These are phyloP conservation scores for Pyrenochaeta sp. DNA, from an alignment of 2,329 filamentous ascomycete species.

Conservation along the genomic window DNA sequence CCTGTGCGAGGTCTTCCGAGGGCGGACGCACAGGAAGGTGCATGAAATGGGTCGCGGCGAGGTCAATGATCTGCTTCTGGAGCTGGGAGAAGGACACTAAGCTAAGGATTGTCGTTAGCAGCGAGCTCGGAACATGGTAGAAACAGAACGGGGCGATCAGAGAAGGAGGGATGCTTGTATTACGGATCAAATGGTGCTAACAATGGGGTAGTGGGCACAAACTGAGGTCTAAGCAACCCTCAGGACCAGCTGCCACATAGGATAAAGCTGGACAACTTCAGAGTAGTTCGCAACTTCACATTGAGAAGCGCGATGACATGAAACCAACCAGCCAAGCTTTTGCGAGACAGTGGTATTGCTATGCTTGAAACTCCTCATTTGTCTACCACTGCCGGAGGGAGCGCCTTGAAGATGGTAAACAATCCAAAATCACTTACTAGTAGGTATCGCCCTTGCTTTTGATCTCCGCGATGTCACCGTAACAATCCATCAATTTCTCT, in stretches of 20 bases:
- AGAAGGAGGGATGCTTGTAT: conserved; percentile 8
- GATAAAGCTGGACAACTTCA: conserved; percentile 21
- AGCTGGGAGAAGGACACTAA: conserved; percentile 62
- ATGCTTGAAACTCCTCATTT: conserved; percentile 1
- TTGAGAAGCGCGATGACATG: conserved; percentile 9
- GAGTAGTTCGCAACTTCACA: conserved; percentile 13
- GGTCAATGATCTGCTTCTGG: conserved; percentile 60
- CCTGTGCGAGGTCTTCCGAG: conserved; percentile 59
- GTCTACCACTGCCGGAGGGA: conserved; percentile 2
- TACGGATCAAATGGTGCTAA: conserved; percentile 15
- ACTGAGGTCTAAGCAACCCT: conserved; percentile 15
- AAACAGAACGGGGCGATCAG: not conserved
- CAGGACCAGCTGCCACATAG: conserved; percentile 11
- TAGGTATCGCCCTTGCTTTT: conserved; percentile 55
- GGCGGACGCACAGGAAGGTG: conserved; percentile 61
- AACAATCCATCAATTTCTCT: conserved; percentile 54
- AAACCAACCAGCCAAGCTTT: conserved; percentile 4
- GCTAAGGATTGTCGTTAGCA: conserved; percentile 43
- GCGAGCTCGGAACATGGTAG: not conserved
- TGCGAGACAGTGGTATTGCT: conserved; percentile 1
- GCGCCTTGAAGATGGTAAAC: conserved; percentile 25
- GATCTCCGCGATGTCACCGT: conserved; percentile 53
- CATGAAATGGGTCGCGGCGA: conserved; percentile 61
- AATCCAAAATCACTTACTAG: conserved; percentile 52
- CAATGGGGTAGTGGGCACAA: conserved; percentile 16